Evolutionary conservation across 768 basidiomycete genomes (phyloP), one percentile per base, ranked within the genome.

Genomic region (Trametes sanguinea): DNA sequence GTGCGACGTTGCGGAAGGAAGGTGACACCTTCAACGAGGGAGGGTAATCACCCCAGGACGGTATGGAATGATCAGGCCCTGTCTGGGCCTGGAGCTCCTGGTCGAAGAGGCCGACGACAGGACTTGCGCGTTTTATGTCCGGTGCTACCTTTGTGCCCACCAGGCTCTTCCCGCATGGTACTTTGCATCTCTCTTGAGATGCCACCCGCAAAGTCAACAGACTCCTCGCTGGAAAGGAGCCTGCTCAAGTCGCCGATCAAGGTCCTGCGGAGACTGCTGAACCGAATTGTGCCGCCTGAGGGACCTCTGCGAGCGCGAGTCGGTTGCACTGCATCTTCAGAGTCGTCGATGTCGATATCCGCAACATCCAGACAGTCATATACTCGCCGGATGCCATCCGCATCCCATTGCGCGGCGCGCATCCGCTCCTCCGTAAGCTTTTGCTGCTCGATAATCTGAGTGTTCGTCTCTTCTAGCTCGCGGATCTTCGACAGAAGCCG

Each of bases 381-480:
- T 6, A 85, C 81, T 57, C 82, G 83, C 48, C 81, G 80, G 63
- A 94, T 90, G 56, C 81, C 83, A 50, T 89, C 83, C 2, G 87
- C 86, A 66, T 92, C 89, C 60, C 83, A 80, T 65, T 90, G 88
- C 9, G 90, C 88, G 4, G 82, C 81, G n/a, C 82, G 81, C 30
- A 92, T 76, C 61, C 86, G 85, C 42, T 76, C 76, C 5, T 80
- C 74, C 0, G 90, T 91, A 66, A 83, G 81, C 1, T 72, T 73
- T 69, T 93, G 91, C 63, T 89, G 85, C 58, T 80, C 76, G 22
- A 84, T 76, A 44, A 94, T 91, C 57, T 83, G 81, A 6, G 76
- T 64, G 65, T 94, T 94, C 2, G 89, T 83, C 42, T 85, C 81
- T 68, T 94, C 90, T 1, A 94, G 79, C 70, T 94, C 91, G 50